These are phyloP conservation scores for Kazachstania kunashirensis DNA, from an alignment of 805 yeast species.

Conservation along the genomic window DNA sequence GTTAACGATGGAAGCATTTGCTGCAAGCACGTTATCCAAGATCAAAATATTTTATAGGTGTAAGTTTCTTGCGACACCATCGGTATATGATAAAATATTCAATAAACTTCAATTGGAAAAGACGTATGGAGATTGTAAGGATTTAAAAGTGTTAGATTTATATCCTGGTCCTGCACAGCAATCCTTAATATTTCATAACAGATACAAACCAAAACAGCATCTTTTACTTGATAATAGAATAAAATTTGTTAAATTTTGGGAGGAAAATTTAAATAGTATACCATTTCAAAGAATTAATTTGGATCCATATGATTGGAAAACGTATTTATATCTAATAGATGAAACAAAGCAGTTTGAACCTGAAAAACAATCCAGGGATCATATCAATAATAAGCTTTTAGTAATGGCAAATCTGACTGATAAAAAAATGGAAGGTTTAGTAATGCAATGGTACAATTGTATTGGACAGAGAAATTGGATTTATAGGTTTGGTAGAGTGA, in stretches of 20 bases:
- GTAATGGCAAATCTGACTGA: conserved; percentile 51
- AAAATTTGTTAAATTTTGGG: conserved; percentile 17
- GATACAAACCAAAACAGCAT: conserved; percentile 54
- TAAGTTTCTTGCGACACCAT: conserved; percentile 17
- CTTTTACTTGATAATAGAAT: conserved; percentile 47
- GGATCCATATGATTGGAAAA: conserved; percentile 63
- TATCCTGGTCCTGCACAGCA: conserved; percentile 53
- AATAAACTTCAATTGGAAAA: conserved; percentile 38
- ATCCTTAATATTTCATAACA: conserved; percentile 51
- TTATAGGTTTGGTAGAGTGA: conserved; percentile 59
- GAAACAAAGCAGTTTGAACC: conserved; percentile 38
- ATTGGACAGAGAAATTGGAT: conserved; percentile 65
- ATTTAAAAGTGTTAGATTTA: conserved; percentile 46
- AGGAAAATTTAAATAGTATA: conserved; percentile 1
- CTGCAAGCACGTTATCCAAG: conserved; percentile 6
- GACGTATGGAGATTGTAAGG: conserved; percentile 27
- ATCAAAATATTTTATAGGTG: conserved; percentile 18
- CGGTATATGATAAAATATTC: conserved; percentile 30
- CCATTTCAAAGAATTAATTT: conserved; percentile 29
- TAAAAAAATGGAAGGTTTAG: conserved; percentile 49
- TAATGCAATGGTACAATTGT: conserved; percentile 69
- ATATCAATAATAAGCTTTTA: conserved; percentile 45
- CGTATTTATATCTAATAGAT: conserved; percentile 43
- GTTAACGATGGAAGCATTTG: background rate
- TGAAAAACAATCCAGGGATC: conserved; percentile 27